A percentile compares a stretch with the other conserved stretches of the same genome.
These are phyloP conservation scores for Furcasterigmium furcatum DNA, from an alignment of 2,329 filamentous ascomycete genomes.

Conservation along the genomic window DNA sequence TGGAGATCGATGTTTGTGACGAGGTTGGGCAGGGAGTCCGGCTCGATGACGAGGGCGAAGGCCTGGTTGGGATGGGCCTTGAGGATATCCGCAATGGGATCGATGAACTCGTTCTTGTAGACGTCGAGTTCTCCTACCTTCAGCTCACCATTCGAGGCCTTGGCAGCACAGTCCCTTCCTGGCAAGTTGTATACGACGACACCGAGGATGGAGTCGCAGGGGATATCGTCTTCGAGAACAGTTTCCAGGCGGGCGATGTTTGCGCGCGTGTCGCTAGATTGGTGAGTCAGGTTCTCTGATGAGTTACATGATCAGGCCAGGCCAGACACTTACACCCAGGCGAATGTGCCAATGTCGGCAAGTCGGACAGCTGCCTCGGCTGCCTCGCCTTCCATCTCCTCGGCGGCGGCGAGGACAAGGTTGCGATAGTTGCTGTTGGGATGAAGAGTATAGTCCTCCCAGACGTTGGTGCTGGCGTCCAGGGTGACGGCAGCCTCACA, in stretches of 20 bases:
- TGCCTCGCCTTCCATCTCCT: too few species aligned
- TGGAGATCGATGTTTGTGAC: too few species aligned
- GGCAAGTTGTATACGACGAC: conserved; percentile 58
- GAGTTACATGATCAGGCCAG: too few species aligned
- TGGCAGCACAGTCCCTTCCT: conserved; percentile 53
- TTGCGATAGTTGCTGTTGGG: too few species aligned
- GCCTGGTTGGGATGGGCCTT: conserved; percentile 39
- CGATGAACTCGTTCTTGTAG: conserved; percentile 51
- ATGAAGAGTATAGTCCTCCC: too few species aligned
- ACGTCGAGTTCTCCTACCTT: conserved; percentile 45
- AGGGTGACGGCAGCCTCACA: too few species aligned
- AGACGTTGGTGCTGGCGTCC: too few species aligned
- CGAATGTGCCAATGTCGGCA: too few species aligned
- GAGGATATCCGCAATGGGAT: conserved; percentile 39
- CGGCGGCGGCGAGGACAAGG: too few species aligned
- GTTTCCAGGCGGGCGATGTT: conserved; percentile 44
- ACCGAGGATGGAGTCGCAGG: conserved; percentile 34
- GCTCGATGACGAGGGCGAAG: conserved; percentile 46
- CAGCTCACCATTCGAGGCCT: conserved; percentile 55
- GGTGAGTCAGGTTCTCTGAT: too few species aligned
- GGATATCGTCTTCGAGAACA: conserved; percentile 34
- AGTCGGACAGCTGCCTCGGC: too few species aligned
- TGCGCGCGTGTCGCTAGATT: conserved; percentile 40
- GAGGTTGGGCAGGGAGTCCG: conserved; percentile 57
- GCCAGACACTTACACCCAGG: too few species aligned